Conservation (phyloP, 2,329 filamentous ascomycete species). For the Tolypocladium tropicale region DNA sequence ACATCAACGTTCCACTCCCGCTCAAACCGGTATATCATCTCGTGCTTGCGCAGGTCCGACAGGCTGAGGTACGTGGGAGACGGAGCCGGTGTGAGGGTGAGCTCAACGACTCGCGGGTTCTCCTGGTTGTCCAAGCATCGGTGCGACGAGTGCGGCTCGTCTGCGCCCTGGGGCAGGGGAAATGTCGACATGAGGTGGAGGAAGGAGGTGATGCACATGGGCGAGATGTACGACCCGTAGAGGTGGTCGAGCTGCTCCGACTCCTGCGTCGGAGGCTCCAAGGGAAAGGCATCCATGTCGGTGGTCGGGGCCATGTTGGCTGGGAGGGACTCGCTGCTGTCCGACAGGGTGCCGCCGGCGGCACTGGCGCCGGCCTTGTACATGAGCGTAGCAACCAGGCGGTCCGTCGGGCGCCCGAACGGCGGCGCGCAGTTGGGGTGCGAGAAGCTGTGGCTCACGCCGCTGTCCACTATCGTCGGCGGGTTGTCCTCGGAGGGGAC, state of each 20-base stretch:
- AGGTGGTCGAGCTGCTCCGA: conserved; percentile 51
- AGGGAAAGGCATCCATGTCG: conserved; percentile 46
- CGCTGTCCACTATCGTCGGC: conserved; percentile 50
- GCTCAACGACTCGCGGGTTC: conserved; percentile 54
- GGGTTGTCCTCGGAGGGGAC: conserved; percentile 49
- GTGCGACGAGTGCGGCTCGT: conserved; percentile 49
- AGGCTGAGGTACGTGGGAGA: conserved; percentile 54
- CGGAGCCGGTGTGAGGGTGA: conserved; percentile 51
- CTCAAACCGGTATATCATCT: conserved; percentile 76
- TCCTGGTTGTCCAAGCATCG: conserved; percentile 52
- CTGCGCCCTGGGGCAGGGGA: conserved; percentile 40
- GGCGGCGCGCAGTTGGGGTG: conserved; percentile 52
- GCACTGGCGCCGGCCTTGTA: conserved; percentile 36
- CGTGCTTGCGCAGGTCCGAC: conserved; percentile 65
- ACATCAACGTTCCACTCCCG: conserved; percentile 84
- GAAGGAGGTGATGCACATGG: conserved; percentile 55
- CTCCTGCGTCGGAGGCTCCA: conserved; percentile 47
- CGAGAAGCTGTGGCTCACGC: conserved; percentile 50
- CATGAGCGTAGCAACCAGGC: conserved; percentile 52
- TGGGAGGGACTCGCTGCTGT: conserved; percentile 28
- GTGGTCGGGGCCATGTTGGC: conserved; percentile 49
- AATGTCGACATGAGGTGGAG: conserved; percentile 56
- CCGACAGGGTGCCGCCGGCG: conserved; percentile 8
- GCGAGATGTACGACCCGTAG: conserved; percentile 56
- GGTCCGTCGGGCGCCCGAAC: conserved; percentile 34